Evolutionary conservation across 1,284 basidiomycete species (phyloP), one percentile per base, ranked within the genome.

Genomic region (Thecaphora frezii): DNA sequence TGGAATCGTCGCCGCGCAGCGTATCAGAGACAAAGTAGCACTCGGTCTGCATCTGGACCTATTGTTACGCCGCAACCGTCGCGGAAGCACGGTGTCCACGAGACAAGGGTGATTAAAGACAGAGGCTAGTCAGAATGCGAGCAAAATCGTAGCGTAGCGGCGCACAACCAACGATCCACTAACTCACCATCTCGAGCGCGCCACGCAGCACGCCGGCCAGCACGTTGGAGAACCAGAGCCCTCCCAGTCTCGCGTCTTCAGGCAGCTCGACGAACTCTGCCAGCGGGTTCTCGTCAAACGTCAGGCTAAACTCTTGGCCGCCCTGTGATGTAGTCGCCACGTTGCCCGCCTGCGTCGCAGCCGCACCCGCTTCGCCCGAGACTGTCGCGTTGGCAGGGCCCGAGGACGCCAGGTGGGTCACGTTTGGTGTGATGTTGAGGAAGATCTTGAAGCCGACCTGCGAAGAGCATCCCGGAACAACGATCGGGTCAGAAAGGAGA

Each of bases 381-480:
- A 51, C 46, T 24, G 28, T 19, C 16, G 70, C 79, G 60, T 74
- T 76, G 58, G 59, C 51, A 47, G 60, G 39, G 52, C 82, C 74
- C 65, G 84, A 46, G 63, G 46, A 18, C 2, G 42, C 48, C 30
- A 59, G 83, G 70, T 94, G 91, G 9, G 87, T 85, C 46, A 97
- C 85, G 25, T 82, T 83, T 0, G 96, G 96, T 0, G 89, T 88
- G 68, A 97, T 89, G 79, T 97, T 97, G 51, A 99, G 83, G 80
- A 98, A 98, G 14, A 92, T 89, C 81, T 97, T 97, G 85, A 98
- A 98, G n/a, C 93, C 96, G 68, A 98, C 90, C 90, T 94, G 64
- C 24, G 18, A 54, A 2, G 30, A 38, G 28, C 9, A 16, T 9
- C 4, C 12, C 19, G 48, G 18, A 13, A 30, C 41, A 36, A 7